These are phyloP conservation scores for Bretschneidera sinensis DNA, from an alignment of 345 rosid genomes.

Conservation along the genomic window DNA sequence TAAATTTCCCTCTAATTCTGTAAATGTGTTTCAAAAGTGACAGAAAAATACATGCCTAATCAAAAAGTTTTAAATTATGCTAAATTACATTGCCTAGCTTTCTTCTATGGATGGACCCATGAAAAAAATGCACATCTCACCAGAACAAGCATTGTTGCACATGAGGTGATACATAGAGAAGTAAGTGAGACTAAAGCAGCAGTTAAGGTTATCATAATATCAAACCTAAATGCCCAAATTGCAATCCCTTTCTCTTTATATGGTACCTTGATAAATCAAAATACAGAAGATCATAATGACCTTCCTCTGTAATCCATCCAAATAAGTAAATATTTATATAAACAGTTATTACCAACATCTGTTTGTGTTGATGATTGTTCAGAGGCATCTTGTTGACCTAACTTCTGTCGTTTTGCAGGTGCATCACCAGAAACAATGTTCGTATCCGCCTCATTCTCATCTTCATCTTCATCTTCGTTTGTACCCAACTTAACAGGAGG, in stretches of 20 bases:
- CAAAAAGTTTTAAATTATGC: too few species aligned
- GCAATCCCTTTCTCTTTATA: neutral
- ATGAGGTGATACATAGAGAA: too few species aligned
- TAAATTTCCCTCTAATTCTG: too few species aligned
- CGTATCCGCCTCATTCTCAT: too few species aligned
- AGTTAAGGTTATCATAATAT: too few species aligned
- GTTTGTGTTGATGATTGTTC: slow-evolving; percentile 39
- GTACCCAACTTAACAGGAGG: slow-evolving; percentile 78
- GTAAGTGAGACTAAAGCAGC: neutral
- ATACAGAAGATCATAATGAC: slow-evolving; percentile 15
- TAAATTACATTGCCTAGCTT: too few species aligned
- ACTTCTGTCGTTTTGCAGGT: slow-evolving; percentile 63
- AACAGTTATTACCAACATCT: slow-evolving; percentile 83
- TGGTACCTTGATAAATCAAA: neutral
- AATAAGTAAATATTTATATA: slow-evolving; percentile 26
- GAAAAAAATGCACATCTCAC: neutral
- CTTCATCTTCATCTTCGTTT: slow-evolving; percentile 82
- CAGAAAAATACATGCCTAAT: too few species aligned
- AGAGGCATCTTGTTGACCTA: slow-evolving; percentile 45
- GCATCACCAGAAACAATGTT: slow-evolving; percentile 40
- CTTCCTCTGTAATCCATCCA: slow-evolving; percentile 20
- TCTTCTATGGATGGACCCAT: too few species aligned
- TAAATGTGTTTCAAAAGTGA: neutral
- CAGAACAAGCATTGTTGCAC: neutral
- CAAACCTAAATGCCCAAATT: too few species aligned